These are phyloP conservation scores for Mycena pura DNA, from an alignment of 768 basidiomycete species.

Conservation along the genomic window DNA sequence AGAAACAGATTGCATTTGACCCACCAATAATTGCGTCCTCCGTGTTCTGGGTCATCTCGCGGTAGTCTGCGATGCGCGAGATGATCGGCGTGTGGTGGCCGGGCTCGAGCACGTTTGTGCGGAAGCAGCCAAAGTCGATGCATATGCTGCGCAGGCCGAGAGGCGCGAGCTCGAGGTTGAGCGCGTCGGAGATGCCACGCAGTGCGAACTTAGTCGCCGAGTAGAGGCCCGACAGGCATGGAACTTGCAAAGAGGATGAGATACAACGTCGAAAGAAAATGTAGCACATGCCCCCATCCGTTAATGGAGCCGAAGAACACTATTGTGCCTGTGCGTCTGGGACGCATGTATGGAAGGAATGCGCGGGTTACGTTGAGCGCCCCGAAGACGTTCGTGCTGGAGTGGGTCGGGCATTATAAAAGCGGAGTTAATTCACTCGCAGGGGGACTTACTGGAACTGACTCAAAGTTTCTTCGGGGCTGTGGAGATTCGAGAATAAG, in stretches of 20 bases:
- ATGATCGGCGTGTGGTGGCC: slow-evolving; percentile 37
- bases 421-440: no score
- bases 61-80: slow-evolving; percentile 43
- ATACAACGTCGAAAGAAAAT: no score
- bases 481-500: slow-evolving; percentile 1
- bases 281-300: slow-evolving; percentile 47
- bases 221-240: slow-evolving; percentile 44
- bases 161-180: slow-evolving; percentile 45
- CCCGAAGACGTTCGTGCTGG: slow-evolving; percentile 54
- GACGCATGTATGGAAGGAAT: slow-evolving; percentile 56
- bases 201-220: slow-evolving; percentile 47
- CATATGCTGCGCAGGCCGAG: slow-evolving; percentile 46
- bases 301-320: slow-evolving; percentile 51
- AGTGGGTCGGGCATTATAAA: no score
- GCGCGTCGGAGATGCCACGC: slow-evolving; percentile 38
- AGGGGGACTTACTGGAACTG: slow-evolving; percentile 43
- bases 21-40: slow-evolving; percentile 37
- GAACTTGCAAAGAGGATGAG: neutral
- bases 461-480: slow-evolving; percentile 48
- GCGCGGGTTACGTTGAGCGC: slow-evolving; percentile 51
- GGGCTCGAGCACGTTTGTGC: slow-evolving; percentile 40
- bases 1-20: slow-evolving; percentile 9
- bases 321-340: slow-evolving; percentile 48
- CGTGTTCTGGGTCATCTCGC: slow-evolving; percentile 28
- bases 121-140: slow-evolving; percentile 49